These are phyloP conservation scores for Saccharum spontaneum DNA, from an alignment of 176 grass and related monocot species.

Conservation along the genomic window DNA sequence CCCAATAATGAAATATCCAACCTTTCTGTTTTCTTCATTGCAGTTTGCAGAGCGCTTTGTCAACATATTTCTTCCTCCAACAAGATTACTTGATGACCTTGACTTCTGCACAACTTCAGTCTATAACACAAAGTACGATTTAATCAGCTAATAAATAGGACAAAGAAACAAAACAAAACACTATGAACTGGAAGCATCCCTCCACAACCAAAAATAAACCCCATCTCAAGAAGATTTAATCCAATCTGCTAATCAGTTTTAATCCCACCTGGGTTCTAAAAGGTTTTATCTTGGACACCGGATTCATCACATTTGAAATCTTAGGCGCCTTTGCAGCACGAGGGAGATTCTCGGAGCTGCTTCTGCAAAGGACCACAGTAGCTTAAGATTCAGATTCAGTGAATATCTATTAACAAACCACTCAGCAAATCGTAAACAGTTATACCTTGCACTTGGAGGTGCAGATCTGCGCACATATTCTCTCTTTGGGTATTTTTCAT, in stretches of 20 bases:
- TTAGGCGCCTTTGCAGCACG: constrained; percentile 31
- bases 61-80: constrained; percentile 8
- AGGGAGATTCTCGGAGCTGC: constrained; percentile 13
- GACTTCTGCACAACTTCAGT: constrained; percentile 28
- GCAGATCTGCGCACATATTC: constrained; percentile 20
- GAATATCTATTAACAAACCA: constrained; percentile 2
- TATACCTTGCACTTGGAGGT: constrained; percentile 42
- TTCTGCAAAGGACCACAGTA: constrained; percentile 39
- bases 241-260: background rate
- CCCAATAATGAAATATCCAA: background rate
- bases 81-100: constrained; percentile 1
- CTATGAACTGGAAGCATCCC: background rate
- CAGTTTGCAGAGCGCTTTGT: background rate
- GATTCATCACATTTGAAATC: constrained; percentile 22
- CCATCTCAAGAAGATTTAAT: background rate
- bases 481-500: constrained; percentile 20
- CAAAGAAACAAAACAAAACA: background rate
- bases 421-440: background rate
- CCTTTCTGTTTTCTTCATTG: constrained; percentile 41
- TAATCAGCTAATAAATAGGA: background rate
- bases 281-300: constrained; percentile 34
- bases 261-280: background rate
- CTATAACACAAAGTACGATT: constrained; percentile 16
- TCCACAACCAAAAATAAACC: background rate
- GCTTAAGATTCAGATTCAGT: background rate